These are phyloP conservation scores for Aphanomyces astaci DNA, from an alignment of 352 stramenopile genomes.

Conservation along the genomic window DNA sequence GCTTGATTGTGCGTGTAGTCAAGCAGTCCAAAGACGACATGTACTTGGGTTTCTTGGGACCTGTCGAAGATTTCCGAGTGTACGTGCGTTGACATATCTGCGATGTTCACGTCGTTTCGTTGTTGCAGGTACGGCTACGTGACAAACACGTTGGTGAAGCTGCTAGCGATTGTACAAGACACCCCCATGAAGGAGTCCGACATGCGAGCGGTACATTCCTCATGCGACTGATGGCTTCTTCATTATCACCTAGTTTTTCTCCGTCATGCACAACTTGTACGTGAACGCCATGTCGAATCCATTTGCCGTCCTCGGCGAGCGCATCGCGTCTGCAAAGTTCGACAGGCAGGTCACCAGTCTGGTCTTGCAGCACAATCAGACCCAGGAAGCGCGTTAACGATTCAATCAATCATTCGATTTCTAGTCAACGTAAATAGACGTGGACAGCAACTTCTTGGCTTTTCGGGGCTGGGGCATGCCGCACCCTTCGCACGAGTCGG, in stretches of 20 bases:
- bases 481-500: conserved; percentile 55
- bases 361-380: conserved; percentile 57
- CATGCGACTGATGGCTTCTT: background rate
- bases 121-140: conserved; percentile 64
- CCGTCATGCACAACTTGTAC: conserved; percentile 77
- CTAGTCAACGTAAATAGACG: conserved; percentile 16
- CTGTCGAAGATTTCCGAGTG: conserved; percentile 80
- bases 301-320: conserved; percentile 72
- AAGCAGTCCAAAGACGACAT: conserved; percentile 63
- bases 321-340: conserved; percentile 68
- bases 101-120: background rate
- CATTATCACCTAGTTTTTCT: conserved; percentile 49
- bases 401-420: too few species aligned
- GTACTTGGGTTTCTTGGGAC: conserved; percentile 76
- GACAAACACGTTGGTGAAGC: conserved; percentile 81
- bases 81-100: conserved; percentile 31
- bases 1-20: background rate
- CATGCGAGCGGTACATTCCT: conserved; percentile 43
- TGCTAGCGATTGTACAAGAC: conserved; percentile 72
- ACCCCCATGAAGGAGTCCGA: conserved; percentile 66
- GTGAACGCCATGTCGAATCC: conserved; percentile 83
- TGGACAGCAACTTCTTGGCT: conserved; percentile 5
- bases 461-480: conserved; percentile 25
- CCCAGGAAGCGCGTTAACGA: conserved; percentile 10
- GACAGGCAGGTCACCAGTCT: conserved; percentile 72